Conservation (phyloP, 345 rosid species). For the Populus deltoides region DNA sequence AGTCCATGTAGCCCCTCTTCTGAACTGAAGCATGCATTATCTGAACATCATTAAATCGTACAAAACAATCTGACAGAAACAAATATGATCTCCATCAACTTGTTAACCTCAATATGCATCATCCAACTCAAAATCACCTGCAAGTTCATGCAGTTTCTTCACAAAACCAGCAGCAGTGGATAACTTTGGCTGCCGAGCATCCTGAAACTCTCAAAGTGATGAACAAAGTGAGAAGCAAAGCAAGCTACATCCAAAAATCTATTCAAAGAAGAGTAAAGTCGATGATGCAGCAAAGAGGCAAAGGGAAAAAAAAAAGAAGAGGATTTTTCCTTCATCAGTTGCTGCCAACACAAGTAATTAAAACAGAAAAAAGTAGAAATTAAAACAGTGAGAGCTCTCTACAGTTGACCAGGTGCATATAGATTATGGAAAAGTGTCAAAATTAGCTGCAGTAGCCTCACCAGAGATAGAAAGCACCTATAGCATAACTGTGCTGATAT, state of each 20-base stretch:
- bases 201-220: slow-evolving; percentile 44
- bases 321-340: neutral
- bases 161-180: slow-evolving; percentile 78
- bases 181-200: slow-evolving; percentile 56
- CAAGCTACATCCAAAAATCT: neutral
- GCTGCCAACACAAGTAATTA: neutral
- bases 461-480: neutral
- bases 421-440: no score
- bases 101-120: slow-evolving; percentile 5
- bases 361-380: neutral
- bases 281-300: neutral
- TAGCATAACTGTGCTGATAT: neutral
- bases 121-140: slow-evolving; percentile 51
- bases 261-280: neutral
- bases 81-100: neutral
- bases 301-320: neutral
- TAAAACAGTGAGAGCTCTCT: neutral
- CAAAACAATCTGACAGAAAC: slow-evolving; percentile 1
- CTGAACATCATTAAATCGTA: slow-evolving; percentile 12
- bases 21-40: slow-evolving; percentile 52
- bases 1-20: slow-evolving; percentile 85
- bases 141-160: slow-evolving; percentile 81
- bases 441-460: no score
- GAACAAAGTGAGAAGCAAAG: slow-evolving; percentile 17
- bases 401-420: no score